phyloP scores from a whole-genome alignment of 2,329 filamentous ascomycete genomes.

The Colletotrichum lentis region DNA sequence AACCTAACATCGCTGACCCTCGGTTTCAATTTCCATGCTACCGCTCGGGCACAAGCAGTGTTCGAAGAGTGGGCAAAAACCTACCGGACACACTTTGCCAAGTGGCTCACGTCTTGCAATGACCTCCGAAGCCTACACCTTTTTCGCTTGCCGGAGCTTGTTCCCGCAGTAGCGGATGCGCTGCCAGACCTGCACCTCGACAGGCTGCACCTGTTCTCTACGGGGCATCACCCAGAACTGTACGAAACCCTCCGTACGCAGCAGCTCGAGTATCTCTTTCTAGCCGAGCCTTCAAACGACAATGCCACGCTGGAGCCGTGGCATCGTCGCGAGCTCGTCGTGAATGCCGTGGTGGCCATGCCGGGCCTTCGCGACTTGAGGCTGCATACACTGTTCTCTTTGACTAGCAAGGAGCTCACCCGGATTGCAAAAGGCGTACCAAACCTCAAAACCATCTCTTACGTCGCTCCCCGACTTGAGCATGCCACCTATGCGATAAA shows the following conservation, averaged over 20 bases:
- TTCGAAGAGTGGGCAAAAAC: constrained; percentile 1
- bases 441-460: constrained; percentile 12
- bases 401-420: not conserved
- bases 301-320: not conserved
- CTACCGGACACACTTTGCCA: not conserved
- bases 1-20: constrained; percentile 14
- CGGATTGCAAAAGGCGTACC: not conserved
- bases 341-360: constrained; percentile 25
- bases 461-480: not conserved
- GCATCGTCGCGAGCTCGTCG: not conserved
- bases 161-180: constrained; percentile 21
- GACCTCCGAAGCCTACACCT: constrained; percentile 12
- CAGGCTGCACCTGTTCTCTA: constrained; percentile 4
- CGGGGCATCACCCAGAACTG: not conserved
- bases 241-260: not conserved
- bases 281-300: constrained; percentile 3
- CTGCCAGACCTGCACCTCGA: constrained; percentile 10
- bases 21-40: not conserved
- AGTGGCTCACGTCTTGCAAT: constrained; percentile 3
- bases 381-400: constrained; percentile 11
- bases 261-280: constrained; percentile 3
- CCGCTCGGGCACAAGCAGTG: fast-evolving
- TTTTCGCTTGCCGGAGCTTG: constrained; percentile 12
- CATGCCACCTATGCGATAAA: not conserved
- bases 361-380: constrained; percentile 20